Evolutionary conservation across 176 grass and related monocot genomes (phyloP).

Genomic region (Saccharum spontaneum): DNA sequence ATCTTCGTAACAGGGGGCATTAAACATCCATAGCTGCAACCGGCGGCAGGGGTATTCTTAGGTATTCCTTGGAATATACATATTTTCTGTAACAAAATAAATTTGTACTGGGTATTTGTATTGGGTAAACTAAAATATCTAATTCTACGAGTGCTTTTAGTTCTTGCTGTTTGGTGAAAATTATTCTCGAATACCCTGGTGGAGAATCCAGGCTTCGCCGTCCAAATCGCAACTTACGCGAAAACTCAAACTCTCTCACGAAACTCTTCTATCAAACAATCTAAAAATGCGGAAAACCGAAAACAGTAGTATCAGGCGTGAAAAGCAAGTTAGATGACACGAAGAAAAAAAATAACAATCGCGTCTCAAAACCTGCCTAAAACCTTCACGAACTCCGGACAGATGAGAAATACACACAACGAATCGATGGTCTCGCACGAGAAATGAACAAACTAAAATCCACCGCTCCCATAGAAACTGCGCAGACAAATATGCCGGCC

Average conservation of each 20-base stretch:
- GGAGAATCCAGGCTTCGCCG: not conserved
- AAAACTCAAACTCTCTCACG: not conserved
- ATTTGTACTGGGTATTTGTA: not conserved
- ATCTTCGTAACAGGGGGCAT: not conserved
- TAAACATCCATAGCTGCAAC: not conserved
- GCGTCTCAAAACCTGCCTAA: conserved; percentile 26
- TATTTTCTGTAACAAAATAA: not conserved
- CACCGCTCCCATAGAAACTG: not conserved
- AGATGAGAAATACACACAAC: not conserved
- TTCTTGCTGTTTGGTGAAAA: not conserved
- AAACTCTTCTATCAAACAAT: not conserved
- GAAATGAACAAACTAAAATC: not conserved
- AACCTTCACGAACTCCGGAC: conserved; percentile 7
- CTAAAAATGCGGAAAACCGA: not conserved
- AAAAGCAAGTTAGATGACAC: not conserved
- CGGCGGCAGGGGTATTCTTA: not conserved
- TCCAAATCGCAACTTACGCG: not conserved
- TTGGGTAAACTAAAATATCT: not conserved
- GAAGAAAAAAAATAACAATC: not conserved
- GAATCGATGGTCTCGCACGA: not conserved
- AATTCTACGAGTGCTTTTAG: not conserved
- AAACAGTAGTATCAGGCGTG: not conserved
- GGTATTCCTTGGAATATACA: not conserved
- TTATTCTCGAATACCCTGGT: not conserved
- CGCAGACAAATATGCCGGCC: not conserved